Evolutionary conservation across 768 basidiomycete genomes (phyloP).

Genomic region (Infundibulicybe gibba): DNA sequence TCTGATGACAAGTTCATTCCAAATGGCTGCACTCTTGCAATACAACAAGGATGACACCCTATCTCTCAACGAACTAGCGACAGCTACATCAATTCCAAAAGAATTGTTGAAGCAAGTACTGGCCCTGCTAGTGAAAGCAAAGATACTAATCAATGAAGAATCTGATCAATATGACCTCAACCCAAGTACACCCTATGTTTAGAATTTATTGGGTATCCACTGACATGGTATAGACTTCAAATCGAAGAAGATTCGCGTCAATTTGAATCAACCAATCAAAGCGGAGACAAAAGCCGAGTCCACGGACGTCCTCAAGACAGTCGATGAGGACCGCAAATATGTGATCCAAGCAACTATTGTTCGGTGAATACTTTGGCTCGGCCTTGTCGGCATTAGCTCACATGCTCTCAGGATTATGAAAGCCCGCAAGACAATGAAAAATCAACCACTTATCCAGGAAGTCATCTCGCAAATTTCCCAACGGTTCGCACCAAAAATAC

Average conservation of each 20-base stretch:
- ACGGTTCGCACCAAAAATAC: slow-evolving; percentile 89
- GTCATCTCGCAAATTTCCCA: slow-evolving; percentile 87
- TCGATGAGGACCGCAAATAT: slow-evolving; percentile 96
- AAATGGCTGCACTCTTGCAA: slow-evolving; percentile 91
- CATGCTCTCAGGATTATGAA: slow-evolving; percentile 76
- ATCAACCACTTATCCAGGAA: slow-evolving; percentile 85
- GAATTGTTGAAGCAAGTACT: slow-evolving; percentile 74
- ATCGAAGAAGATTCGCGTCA: slow-evolving; percentile 91
- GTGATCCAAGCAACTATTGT: slow-evolving; percentile 95
- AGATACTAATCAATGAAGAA: slow-evolving; percentile 87
- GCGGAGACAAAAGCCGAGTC: slow-evolving; percentile 92
- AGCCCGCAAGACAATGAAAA: slow-evolving; percentile 93
- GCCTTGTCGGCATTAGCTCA: not conserved
- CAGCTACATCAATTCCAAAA: slow-evolving; percentile 78
- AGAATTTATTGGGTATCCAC: not conserved
- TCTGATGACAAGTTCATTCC: slow-evolving; percentile 91
- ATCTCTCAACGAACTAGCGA: slow-evolving; percentile 70
- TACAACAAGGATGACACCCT: slow-evolving; percentile 91
- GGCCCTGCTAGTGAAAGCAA: slow-evolving; percentile 78
- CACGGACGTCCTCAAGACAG: slow-evolving; percentile 85
- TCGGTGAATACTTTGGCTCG: slow-evolving; percentile 37
- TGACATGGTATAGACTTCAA: slow-evolving; percentile 60
- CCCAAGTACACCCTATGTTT: slow-evolving; percentile 42
- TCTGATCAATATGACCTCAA: slow-evolving; percentile 90
- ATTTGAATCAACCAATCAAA: slow-evolving; percentile 90